phyloP scores from a whole-genome alignment of 306 rosid genomes.

The Biancaea sappan region DNA sequence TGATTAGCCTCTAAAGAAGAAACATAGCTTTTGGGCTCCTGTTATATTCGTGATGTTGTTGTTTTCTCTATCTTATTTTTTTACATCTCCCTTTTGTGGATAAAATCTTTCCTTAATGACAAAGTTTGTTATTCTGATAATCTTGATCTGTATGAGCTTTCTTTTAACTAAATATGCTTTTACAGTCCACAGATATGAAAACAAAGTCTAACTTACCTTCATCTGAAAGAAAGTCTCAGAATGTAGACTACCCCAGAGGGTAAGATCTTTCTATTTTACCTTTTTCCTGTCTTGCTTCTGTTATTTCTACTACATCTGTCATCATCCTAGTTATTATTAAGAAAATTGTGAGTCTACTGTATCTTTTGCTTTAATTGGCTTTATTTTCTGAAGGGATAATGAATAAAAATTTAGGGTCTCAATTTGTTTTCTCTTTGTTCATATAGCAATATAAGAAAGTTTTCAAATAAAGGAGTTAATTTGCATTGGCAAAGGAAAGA shows the following conservation, averaged over 20 bases:
- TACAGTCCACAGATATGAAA: constrained; percentile 52
- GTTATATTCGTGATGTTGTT: constrained; percentile 10
- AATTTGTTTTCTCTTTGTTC: constrained; percentile 34
- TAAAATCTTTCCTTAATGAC: constrained; percentile 15
- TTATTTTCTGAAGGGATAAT: not conserved
- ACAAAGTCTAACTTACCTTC: constrained; percentile 43
- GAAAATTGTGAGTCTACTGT: constrained; percentile 9
- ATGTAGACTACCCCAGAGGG: constrained; percentile 45
- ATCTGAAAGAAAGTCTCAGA: constrained; percentile 38
- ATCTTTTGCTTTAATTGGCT: constrained; percentile 11
- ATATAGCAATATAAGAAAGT: constrained; percentile 37
- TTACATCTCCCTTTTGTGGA: constrained; percentile 12
- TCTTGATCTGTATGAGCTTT: constrained; percentile 20
- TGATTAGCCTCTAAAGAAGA: constrained; percentile 23
- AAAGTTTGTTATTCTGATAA: constrained; percentile 11
- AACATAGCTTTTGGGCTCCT: constrained; percentile 10
- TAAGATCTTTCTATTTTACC: constrained; percentile 30
- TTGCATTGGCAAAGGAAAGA: constrained; percentile 35
- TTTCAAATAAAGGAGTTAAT: constrained; percentile 39
- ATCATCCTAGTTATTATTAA: not conserved
- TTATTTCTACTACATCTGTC: constrained; percentile 8
- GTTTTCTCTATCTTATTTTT: constrained; percentile 13
- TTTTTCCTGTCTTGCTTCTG: constrained; percentile 25
- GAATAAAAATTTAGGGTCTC: constrained; percentile 34
- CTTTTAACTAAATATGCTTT: constrained; percentile 35